phyloP scores from a whole-genome alignment of 1,284 basidiomycete genomes.

The Leccinum solheimii region DNA sequence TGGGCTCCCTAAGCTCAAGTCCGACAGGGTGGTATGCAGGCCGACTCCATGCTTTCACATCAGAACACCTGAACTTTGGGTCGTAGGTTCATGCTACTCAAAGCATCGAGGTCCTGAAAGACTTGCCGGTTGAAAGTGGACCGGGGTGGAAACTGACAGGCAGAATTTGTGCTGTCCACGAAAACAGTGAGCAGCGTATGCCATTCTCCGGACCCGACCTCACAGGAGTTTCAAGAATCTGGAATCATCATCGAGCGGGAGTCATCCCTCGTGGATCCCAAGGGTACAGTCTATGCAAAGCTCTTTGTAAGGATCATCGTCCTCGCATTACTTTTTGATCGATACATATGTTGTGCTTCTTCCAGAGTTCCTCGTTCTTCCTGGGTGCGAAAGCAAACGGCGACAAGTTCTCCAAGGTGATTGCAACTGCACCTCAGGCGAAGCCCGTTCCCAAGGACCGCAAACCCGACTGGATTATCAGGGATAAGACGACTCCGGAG shows the following conservation, averaged over 20 bases:
- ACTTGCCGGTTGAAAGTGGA: constrained; percentile 64
- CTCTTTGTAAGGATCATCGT: constrained; percentile 55
- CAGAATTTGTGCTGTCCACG: constrained; percentile 63
- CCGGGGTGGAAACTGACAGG: constrained; percentile 65
- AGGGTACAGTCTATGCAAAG: constrained; percentile 66
- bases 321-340: neutral
- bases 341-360: neutral
- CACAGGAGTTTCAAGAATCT: constrained; percentile 49
- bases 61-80: neutral
- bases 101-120: constrained; percentile 70
- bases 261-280: constrained; percentile 58
- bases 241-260: constrained; percentile 75
- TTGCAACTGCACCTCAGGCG: constrained; percentile 66
- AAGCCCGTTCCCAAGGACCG: constrained; percentile 69
- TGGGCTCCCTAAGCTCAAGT: constrained; percentile 65
- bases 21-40: constrained; percentile 59
- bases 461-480: constrained; percentile 66
- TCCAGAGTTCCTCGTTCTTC: constrained; percentile 69
- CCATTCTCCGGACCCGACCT: neutral
- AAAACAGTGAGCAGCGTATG: constrained; percentile 61
- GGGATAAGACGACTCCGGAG: constrained; percentile 69
- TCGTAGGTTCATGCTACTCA: constrained; percentile 70
- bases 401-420: constrained; percentile 64
- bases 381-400: constrained; percentile 75
- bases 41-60: neutral